A percentile compares a stretch with the other conserved stretches of the same genome.
These are phyloP conservation scores for Panus rudis DNA, from an alignment of 768 basidiomycete species.

Conservation along the genomic window DNA sequence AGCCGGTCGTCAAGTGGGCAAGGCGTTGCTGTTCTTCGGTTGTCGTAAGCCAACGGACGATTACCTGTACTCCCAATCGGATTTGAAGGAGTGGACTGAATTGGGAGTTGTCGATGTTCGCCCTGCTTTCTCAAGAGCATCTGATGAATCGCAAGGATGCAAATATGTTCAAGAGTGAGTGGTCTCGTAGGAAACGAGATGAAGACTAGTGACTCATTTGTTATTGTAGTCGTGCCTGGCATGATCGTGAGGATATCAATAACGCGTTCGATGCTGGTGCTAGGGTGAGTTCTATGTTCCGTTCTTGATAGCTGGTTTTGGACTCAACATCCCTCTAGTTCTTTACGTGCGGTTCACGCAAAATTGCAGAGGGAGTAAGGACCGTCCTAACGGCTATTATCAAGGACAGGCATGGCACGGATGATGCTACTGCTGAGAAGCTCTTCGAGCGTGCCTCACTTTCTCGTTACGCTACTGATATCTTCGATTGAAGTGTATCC, in stretches of 20 bases:
- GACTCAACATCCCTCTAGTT: constrained; percentile 23
- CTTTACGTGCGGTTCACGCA: constrained; percentile 37
- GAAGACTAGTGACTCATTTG: not conserved
- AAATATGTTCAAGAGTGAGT: constrained; percentile 26
- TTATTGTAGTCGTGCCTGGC: constrained; percentile 32
- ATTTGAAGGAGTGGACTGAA: constrained; percentile 36
- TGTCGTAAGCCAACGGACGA: constrained; percentile 36
- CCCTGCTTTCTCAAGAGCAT: constrained; percentile 30
- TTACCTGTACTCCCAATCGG: constrained; percentile 35
- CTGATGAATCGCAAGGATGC: constrained; percentile 18
- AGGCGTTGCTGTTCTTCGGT: constrained; percentile 40
- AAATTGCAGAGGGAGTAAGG: constrained; percentile 34
- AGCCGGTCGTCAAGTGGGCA: constrained; percentile 34
- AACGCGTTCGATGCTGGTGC: constrained; percentile 28
- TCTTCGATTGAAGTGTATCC: constrained; percentile 30
- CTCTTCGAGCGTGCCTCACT: constrained; percentile 29
- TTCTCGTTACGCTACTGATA: constrained; percentile 38
- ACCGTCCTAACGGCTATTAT: constrained; percentile 31
- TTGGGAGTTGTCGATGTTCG: constrained; percentile 37
- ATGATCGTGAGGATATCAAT: constrained; percentile 32
- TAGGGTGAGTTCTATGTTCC: constrained; percentile 22
- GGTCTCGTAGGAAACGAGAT: not conserved
- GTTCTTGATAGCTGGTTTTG: not conserved
- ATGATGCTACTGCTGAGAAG: constrained; percentile 23
- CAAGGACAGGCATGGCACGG: constrained; percentile 16